Evolutionary conservation across 352 stramenopile genomes (phyloP).

Genomic region (Saprolegnia diclina): DNA sequence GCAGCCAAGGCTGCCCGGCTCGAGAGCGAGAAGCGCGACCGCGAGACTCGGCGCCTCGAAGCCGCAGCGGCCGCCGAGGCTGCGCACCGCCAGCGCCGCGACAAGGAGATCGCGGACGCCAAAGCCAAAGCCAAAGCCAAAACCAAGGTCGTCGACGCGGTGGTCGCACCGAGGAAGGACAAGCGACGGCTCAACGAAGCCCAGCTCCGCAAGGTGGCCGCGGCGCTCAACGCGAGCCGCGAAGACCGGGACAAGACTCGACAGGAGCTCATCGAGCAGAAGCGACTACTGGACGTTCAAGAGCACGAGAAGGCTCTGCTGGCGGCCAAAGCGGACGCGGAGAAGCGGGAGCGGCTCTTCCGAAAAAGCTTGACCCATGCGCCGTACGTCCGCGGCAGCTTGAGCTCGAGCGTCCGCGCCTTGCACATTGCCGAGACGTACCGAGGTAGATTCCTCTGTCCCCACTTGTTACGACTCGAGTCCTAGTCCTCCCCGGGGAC

Average conservation of each 20-base stretch:
- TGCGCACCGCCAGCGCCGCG: neutral
- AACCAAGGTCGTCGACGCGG: neutral
- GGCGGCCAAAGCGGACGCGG: constrained; percentile 2
- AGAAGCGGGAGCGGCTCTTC: constrained; percentile 8
- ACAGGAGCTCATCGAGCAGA: neutral
- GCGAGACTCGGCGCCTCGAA: neutral
- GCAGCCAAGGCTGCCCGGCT: neutral
- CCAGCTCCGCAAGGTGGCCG: neutral
- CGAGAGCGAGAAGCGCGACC: neutral
- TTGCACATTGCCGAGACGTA: constrained; percentile 13
- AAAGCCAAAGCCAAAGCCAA: neutral
- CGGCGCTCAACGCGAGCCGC: constrained; percentile 5
- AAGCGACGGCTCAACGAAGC: constrained; percentile 1
- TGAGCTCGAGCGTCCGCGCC: neutral
- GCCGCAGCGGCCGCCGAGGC: neutral
- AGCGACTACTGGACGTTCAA: neutral
- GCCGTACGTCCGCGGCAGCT: neutral
- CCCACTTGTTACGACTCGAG: neutral
- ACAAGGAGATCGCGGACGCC: constrained; percentile 16
- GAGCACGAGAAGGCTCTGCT: neutral
- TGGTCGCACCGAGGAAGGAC: neutral
- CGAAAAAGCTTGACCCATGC: constrained; percentile 2
- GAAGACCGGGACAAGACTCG: constrained; percentile 10
- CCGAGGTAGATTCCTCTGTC: neutral
- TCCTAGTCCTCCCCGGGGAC: neutral